Evolutionary conservation across 257 asterid genomes (phyloP), one percentile per base, ranked within the genome.

Genomic region (Solanum ossicruentum): DNA sequence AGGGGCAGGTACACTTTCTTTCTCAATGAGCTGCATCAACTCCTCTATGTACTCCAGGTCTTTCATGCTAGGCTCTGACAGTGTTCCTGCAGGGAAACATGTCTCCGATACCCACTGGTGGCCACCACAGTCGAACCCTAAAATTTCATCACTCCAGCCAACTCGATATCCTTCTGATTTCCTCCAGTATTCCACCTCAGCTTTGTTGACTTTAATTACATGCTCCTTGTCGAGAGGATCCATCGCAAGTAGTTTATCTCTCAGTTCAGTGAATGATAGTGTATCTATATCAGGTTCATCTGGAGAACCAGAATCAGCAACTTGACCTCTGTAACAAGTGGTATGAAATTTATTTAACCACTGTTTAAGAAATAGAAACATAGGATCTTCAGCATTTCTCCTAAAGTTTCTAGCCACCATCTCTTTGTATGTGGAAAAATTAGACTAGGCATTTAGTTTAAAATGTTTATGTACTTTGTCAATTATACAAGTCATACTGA

Each of bases 91-190:
- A 3, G 98, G 98, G 77, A 97, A 97, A 88, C 99, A 97, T 18
- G 90, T 92, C 84, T 97, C 99, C 2, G 99, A 95, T 73, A 97
- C 99, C 99, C 99, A 97, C 71, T 97, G 99, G 86, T 97, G 99
- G 79, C 99, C 99, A 80, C 99, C 99, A 69, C 99, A 97, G 88
- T 97, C 98, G 60, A 95, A 97, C 71, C 99, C 99, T 87, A 97
- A 89, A 87, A 97, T 97, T 89, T 97, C 99, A 61, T 97, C 98
- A 60, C 98, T 97, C 98, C 98, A 95, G 60, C 99, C 99, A 17
- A 94, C 93, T 87, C 99, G 88, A 80, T 93, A 97, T 45, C 99
- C 98, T 92, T 95, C 98, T 4, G 98, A 95, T 86, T 91, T 97
- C 80, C 88, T 94, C 99, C 98, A 97, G 87, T 87, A 97, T 26